phyloP scores from a whole-genome alignment of 805 yeast species.

The Myxozyma udenii region DNA sequence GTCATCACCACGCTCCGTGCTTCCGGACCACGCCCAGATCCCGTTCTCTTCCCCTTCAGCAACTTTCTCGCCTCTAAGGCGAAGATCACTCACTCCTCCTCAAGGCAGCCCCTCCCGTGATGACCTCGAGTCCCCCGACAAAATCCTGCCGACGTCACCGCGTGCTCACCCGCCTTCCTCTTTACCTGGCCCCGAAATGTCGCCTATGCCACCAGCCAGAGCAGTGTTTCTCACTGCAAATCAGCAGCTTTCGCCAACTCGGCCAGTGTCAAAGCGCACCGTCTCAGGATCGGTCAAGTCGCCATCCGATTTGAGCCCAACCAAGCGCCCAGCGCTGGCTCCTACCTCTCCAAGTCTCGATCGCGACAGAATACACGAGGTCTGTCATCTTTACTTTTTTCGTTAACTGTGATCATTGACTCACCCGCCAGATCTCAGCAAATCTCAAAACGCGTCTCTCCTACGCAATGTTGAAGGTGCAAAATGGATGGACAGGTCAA shows the following conservation, averaged over 20 bases:
- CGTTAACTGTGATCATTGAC: not conserved
- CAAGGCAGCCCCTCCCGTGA: no score
- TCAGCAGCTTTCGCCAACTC: conserved; percentile 1
- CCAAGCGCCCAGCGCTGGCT: not conserved
- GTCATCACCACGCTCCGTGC: conserved; percentile 1
- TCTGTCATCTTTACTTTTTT: not conserved
- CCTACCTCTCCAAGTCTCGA: conserved; percentile 4
- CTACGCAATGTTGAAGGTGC: conserved; percentile 35
- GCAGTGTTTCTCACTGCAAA: not conserved
- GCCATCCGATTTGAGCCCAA: conserved; percentile 4
- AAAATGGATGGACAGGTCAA: conserved; percentile 32
- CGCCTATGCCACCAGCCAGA: conserved; percentile 4
- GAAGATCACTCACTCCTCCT: no score
- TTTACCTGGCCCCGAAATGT: not conserved
- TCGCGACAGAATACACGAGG: conserved; percentile 19
- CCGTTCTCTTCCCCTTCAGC: not conserved
- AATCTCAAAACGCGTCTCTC: conserved; percentile 33
- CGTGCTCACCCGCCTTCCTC: conserved; percentile 13
- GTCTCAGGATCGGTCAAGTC: conserved; percentile 16
- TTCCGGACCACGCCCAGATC: not conserved
- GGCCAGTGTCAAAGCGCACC: conserved; percentile 18
- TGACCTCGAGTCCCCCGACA: not conserved
- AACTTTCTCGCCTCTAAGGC: not conserved
- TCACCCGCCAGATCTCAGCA: conserved; percentile 23
- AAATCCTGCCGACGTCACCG: conserved; percentile 6